Evolutionary conservation across 1,284 basidiomycete species (phyloP).

Genomic region (Phellinidium pouzarii): DNA sequence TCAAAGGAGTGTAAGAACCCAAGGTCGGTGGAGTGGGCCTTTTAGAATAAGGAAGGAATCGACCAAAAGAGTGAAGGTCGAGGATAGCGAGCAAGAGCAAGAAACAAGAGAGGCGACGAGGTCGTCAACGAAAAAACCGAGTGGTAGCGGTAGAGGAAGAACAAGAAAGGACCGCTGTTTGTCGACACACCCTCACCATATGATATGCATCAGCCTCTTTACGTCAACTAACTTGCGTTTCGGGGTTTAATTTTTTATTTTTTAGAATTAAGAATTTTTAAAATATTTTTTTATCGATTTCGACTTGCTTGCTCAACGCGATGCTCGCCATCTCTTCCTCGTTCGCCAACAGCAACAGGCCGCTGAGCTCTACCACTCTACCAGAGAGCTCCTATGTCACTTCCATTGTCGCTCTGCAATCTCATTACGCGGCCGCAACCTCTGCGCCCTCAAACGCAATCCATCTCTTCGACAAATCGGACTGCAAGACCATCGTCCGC

Average conservation of each 20-base stretch:
- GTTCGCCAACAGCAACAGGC: conserved; percentile 8
- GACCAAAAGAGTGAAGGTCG: conserved; percentile 13
- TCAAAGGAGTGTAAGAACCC: neutral
- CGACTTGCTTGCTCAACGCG: neutral
- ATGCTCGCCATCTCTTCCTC: conserved; percentile 16
- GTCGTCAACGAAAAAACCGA: neutral
- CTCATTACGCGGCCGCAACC: conserved; percentile 50
- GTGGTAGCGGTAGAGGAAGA: neutral
- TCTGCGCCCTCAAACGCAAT: conserved; percentile 52
- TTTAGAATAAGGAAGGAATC: neutral
- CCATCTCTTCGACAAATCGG: conserved; percentile 53
- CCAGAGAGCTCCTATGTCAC: conserved; percentile 51
- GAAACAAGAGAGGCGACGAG: conserved; percentile 2
- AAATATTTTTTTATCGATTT: too few relatives aligned
- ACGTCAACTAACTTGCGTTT: conserved; percentile 1
- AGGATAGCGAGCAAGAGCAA: neutral
- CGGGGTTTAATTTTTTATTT: neutral
- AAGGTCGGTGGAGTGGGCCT: neutral
- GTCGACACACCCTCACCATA: neutral
- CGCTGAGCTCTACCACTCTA: conserved; percentile 27
- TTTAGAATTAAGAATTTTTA: neutral
- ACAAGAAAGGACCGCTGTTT: neutral
- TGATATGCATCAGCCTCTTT: neutral
- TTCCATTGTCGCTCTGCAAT: conserved; percentile 40
- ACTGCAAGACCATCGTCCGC: conserved; percentile 34